Evolutionary conservation across 2,329 filamentous ascomycete genomes (phyloP).

Genomic region (Fusarium nodosum): DNA sequence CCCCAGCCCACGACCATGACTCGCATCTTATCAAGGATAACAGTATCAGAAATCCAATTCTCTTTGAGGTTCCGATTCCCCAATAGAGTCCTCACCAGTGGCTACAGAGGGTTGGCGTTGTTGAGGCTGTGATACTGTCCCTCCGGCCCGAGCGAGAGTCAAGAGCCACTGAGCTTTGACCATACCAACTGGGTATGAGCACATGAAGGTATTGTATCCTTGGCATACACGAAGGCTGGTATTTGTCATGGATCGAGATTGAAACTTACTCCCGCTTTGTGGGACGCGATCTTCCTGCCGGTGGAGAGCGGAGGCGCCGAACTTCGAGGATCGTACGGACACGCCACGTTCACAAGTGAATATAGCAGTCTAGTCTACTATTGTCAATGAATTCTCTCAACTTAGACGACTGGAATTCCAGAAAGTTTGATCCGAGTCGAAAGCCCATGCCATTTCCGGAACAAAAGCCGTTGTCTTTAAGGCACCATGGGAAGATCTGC

Average conservation of each 20-base stretch:
- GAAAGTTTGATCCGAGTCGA: not conserved
- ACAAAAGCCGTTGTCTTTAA: slow-evolving; percentile 15
- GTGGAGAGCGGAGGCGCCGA: slow-evolving; percentile 38
- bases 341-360: not conserved
- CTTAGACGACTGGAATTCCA: not conserved
- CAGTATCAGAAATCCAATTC: not conserved
- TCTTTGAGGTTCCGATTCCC: not conserved
- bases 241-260: slow-evolving; percentile 30
- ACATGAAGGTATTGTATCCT: not conserved
- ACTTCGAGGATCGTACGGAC: slow-evolving; percentile 14
- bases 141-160: slow-evolving; percentile 9
- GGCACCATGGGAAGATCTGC: slow-evolving; percentile 28
- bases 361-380: slow-evolving; percentile 1
- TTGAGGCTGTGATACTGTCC: not conserved
- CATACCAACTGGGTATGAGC: not conserved
- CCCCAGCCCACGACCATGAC: not conserved
- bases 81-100: slow-evolving; percentile 1
- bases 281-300: slow-evolving; percentile 1
- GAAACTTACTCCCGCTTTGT: slow-evolving; percentile 1
- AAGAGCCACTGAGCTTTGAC: slow-evolving; percentile 11
- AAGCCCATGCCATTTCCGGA: slow-evolving; percentile 16
- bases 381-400: not conserved
- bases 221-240: not conserved
- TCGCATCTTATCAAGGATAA: not conserved
- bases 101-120: slow-evolving; percentile 2